Evolutionary conservation across 2,329 filamentous ascomycete genomes (phyloP).

Genomic region (Clonostachys chloroleuca): DNA sequence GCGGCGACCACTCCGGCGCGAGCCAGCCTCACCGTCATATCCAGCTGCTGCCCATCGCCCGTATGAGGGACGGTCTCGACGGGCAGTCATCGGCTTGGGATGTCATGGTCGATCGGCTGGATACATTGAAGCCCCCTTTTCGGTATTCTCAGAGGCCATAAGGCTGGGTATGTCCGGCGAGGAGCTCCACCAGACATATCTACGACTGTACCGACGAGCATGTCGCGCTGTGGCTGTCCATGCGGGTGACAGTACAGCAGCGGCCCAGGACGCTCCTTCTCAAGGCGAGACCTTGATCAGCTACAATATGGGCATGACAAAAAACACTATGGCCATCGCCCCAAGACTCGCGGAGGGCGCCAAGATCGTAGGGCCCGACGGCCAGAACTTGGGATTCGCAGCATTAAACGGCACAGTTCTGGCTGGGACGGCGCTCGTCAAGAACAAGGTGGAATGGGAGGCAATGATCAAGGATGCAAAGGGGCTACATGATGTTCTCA

Average conservation of each 20-base stretch:
- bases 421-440: slow-evolving; percentile 60
- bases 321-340: slow-evolving; percentile 44
- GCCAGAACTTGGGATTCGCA: slow-evolving; percentile 33
- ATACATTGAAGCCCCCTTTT: slow-evolving; percentile 27
- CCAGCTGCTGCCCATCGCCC: slow-evolving; percentile 62
- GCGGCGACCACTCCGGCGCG: slow-evolving; percentile 62
- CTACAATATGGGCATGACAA: slow-evolving; percentile 61
- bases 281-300: slow-evolving; percentile 47
- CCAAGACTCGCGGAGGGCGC: slow-evolving; percentile 50
- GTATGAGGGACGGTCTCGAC: slow-evolving; percentile 53
- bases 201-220: slow-evolving; percentile 40
- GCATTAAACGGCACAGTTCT: slow-evolving; percentile 59
- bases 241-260: background rate
- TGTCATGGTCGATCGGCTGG: slow-evolving; percentile 39
- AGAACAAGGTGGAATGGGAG: slow-evolving; percentile 53
- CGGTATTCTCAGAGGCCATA: slow-evolving; percentile 34
- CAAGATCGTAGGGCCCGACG: slow-evolving; percentile 15
- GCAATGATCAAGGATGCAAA: slow-evolving; percentile 33
- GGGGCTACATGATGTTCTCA: slow-evolving; percentile 12
- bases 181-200: slow-evolving; percentile 36
- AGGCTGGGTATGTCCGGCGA: slow-evolving; percentile 20
- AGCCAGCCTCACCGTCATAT: slow-evolving; percentile 70
- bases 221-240: slow-evolving; percentile 26
- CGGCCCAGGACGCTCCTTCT: slow-evolving; percentile 11
- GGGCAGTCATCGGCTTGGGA: slow-evolving; percentile 29